Evolutionary conservation across 768 basidiomycete species (phyloP), one percentile per base, ranked within the genome.

Genomic region (Calocera viscosa): DNA sequence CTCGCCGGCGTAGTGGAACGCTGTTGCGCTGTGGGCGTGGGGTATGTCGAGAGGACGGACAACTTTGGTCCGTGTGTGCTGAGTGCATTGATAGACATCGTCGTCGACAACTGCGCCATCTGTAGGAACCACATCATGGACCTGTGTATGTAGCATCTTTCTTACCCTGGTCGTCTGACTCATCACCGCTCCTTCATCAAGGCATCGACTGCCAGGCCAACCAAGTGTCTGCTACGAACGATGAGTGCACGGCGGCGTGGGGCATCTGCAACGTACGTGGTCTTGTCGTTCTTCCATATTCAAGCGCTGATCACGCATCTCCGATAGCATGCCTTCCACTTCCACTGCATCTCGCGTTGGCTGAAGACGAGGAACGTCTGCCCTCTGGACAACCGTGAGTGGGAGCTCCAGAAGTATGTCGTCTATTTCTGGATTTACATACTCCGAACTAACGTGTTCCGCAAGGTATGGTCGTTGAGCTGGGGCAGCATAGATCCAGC

Each of bases 91-190:
- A 35, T 68, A 95, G 94, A 98, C 76, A 97, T 98, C 74, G 94
- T 96, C 68, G 95, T 97, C 67, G 95, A 98, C 78, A 99, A 97
- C 79, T 98, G 96, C 73, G 96, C 96, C 64, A 99, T 99, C 80
- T 99, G 96, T 83, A 86, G 94, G 77, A 97, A 97, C 76, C 95
- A 99, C 75, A 98, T 99, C 80, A 99, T 99, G 96, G 96, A 99
- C 77, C 88, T 98, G 49, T 99, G 96, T 98, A 72, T 73, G 90
- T 79, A 12, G 41, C 1, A 43, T 64, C n/a, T n/a, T 63, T 26
- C 32, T 63, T 26, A 43, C 66, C 30, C 26, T 24, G 16, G 1
- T 12, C 35, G 7, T 41, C 24, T 66, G 49, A 47, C 35, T 34
- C 22, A 65, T 17, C 11, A 33, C 7, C n/a, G 22, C 16, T 30